Conservation (phyloP, 257 asterid genomes). For the Galeopsis tetrahit region DNA sequence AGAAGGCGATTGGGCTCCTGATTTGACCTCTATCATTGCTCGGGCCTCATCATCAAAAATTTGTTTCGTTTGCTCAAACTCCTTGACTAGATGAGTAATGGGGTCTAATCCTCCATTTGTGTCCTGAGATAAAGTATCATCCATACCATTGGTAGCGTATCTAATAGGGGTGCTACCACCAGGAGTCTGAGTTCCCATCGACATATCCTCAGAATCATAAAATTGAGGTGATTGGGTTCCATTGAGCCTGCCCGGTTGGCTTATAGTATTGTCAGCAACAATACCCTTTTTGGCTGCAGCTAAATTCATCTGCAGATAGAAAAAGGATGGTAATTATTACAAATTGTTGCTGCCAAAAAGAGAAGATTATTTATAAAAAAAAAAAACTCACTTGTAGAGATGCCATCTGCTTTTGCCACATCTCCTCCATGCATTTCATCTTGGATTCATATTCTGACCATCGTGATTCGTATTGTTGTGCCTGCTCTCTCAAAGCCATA, state of each 20-base stretch:
- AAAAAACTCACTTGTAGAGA: conserved; percentile 76
- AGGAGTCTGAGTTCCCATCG: conserved; percentile 67
- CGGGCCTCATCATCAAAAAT: conserved; percentile 33
- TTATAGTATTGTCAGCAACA: conserved; percentile 41
- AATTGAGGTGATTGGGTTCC: conserved; percentile 62
- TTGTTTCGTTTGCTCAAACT: conserved; percentile 72
- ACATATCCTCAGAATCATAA: conserved; percentile 70
- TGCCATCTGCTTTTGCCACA: conserved; percentile 86
- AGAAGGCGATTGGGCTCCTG: conserved; percentile 45
- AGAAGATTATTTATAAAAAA: not conserved
- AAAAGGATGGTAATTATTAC: not conserved
- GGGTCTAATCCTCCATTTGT: conserved; percentile 54
- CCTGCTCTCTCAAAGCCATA: conserved; percentile 66
- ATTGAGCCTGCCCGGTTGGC: conserved; percentile 48
- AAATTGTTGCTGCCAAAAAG: not conserved
- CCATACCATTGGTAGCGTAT: conserved; percentile 42
- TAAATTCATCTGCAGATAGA: conserved; percentile 62
- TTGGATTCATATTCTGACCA: conserved; percentile 75
- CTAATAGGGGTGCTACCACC: conserved; percentile 65
- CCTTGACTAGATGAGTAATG: conserved; percentile 60
- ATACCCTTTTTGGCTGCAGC: conserved; percentile 71
- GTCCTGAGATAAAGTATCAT: conserved; percentile 37
- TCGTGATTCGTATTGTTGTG: conserved; percentile 58
- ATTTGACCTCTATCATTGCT: conserved; percentile 54
- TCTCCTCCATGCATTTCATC: conserved; percentile 90